These are phyloP conservation scores for Cetraspora pellucida DNA, from an alignment of 192 early-diverging fungal species.

Conservation along the genomic window DNA sequence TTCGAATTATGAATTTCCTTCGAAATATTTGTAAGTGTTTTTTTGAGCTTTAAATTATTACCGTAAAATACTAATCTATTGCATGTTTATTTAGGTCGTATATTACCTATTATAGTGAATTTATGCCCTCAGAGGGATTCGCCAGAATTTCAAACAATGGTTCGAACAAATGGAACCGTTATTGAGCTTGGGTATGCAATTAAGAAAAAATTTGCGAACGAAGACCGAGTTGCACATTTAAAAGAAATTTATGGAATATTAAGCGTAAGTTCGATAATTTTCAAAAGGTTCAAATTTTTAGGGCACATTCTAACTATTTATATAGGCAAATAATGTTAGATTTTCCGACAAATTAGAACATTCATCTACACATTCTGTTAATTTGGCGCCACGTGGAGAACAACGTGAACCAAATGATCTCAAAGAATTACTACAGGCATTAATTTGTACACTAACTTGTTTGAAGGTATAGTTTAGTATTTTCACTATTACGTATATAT, in stretches of 20 bases:
- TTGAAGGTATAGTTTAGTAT: neutral
- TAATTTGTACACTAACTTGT: constrained; percentile 17
- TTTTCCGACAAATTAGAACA: neutral
- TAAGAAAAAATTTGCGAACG: constrained; percentile 22
- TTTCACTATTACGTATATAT: neutral
- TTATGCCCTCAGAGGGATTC: constrained; percentile 5
- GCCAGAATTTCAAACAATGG: constrained; percentile 1
- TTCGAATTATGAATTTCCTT: constrained; percentile 20
- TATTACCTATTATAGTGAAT: constrained; percentile 26
- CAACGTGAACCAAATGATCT: neutral
- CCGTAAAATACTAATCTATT: constrained; percentile 5
- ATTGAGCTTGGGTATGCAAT: constrained; percentile 16
- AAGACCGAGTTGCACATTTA: neutral
- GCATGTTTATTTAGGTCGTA: constrained; percentile 27
- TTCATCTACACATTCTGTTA: neutral
- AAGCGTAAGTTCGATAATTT: neutral
- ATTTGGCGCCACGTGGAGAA: constrained; percentile 4
- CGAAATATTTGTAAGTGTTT: constrained; percentile 24
- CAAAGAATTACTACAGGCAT: constrained; percentile 7
- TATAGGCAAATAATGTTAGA: constrained; percentile 22
- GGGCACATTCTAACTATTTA: constrained; percentile 12
- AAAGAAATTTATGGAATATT: neutral
- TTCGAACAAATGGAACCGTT: constrained; percentile 26
- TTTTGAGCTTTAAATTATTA: constrained; percentile 9
- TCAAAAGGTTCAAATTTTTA: neutral